A percentile compares a stretch with the other conserved stretches of the same genome.
These are phyloP conservation scores for Spathaspora boniae DNA, from an alignment of 805 yeast genomes.

Conservation along the genomic window DNA sequence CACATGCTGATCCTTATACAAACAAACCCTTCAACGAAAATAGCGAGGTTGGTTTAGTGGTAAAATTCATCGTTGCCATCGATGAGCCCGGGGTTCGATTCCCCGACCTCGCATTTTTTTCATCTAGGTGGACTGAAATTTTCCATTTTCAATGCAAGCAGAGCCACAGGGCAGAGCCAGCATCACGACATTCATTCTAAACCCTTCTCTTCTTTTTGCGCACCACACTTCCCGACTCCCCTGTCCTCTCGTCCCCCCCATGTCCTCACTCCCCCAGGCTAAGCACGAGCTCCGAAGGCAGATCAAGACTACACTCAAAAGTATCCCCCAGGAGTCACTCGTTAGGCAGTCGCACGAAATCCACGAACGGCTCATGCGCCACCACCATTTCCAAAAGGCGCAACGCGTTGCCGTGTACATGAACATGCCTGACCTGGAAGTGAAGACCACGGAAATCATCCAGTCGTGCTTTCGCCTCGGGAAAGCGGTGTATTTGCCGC, in stretches of 20 bases:
- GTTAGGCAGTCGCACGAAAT: slow-evolving; percentile 24
- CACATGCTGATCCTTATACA: too few species aligned
- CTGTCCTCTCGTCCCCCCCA: background rate
- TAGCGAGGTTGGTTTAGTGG: slow-evolving; percentile 21
- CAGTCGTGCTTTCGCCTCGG: slow-evolving; percentile 45
- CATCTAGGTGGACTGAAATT: slow-evolving; percentile 1
- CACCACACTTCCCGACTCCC: background rate
- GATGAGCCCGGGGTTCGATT: slow-evolving; percentile 23
- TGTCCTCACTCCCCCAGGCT: slow-evolving; percentile 1
- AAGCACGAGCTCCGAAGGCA: slow-evolving; percentile 19
- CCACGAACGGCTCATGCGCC: slow-evolving; percentile 13
- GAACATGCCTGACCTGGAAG: slow-evolving; percentile 73
- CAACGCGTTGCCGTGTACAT: slow-evolving; percentile 61
- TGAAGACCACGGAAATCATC: slow-evolving; percentile 57
- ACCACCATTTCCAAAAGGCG: slow-evolving; percentile 42
- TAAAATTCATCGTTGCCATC: slow-evolving; percentile 22
- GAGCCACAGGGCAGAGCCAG: background rate
- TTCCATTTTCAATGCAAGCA: background rate
- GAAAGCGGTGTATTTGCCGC: slow-evolving; percentile 58
- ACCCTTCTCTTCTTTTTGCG: too few species aligned
- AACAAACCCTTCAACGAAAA: too few species aligned
- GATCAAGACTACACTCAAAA: slow-evolving; percentile 19
- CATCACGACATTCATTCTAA: background rate
- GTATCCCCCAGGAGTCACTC: slow-evolving; percentile 15
- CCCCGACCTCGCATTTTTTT: slow-evolving; percentile 18